These are phyloP conservation scores for Grigorovia yakushimaensis DNA, from an alignment of 805 yeast species.

Conservation along the genomic window DNA sequence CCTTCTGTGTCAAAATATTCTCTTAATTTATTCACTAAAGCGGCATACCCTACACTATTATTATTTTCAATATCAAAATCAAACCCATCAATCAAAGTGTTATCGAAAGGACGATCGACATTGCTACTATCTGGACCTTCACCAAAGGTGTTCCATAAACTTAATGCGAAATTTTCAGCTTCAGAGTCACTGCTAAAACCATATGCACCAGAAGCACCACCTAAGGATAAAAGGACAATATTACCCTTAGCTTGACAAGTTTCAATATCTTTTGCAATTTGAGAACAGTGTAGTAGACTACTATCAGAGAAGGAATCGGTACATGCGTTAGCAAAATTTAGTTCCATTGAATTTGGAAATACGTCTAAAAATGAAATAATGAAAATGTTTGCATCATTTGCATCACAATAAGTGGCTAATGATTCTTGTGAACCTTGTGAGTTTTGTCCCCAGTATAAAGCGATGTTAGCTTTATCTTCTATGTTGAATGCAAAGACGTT, in stretches of 20 bases:
- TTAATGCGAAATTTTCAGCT: constrained; percentile 52
- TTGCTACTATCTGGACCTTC: constrained; percentile 37
- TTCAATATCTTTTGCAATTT: constrained; percentile 58
- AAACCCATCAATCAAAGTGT: constrained; percentile 76
- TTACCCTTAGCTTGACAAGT: constrained; percentile 75
- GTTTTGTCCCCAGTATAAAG: constrained; percentile 84
- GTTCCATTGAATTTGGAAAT: constrained; percentile 42
- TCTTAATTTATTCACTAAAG: constrained; percentile 47
- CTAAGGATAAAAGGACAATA: constrained; percentile 63
- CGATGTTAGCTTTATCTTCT: constrained; percentile 47
- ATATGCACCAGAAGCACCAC: constrained; percentile 70
- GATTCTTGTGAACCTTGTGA: constrained; percentile 51
- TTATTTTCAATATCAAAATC: constrained; percentile 82
- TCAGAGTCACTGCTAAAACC: constrained; percentile 79
- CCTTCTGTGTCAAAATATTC: constrained; percentile 36
- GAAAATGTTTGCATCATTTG: constrained; percentile 60
- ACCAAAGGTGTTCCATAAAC: constrained; percentile 56
- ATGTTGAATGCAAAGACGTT: constrained; percentile 25
- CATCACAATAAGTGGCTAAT: constrained; percentile 49
- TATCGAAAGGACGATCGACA: constrained; percentile 59
- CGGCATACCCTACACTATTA: constrained; percentile 54
- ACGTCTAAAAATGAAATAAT: constrained; percentile 58
- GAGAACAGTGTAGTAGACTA: constrained; percentile 36
- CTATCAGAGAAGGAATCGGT: constrained; percentile 28
- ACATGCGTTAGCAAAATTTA: constrained; percentile 53